Evolutionary conservation across 1,284 basidiomycete genomes (phyloP).

Genomic region (Pterula multifida): DNA sequence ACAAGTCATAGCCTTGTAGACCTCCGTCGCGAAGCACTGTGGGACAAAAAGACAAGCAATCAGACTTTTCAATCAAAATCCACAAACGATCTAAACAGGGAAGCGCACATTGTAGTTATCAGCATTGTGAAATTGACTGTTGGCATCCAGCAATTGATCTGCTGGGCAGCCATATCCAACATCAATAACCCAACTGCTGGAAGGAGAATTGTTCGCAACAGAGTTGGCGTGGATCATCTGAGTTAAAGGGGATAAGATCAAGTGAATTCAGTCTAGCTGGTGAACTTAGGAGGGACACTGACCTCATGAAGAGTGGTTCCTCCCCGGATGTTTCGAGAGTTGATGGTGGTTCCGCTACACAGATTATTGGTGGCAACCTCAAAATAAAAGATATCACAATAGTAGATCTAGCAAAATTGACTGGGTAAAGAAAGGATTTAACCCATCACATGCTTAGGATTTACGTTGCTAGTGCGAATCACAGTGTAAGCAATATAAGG

Average conservation of each 20-base stretch:
- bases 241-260: neutral
- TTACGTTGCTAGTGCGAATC: neutral
- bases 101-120: constrained; percentile 2
- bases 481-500: neutral
- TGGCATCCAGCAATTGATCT: neutral
- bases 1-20: neutral
- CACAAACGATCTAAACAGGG: neutral
- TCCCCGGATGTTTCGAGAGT: neutral
- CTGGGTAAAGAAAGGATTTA: neutral
- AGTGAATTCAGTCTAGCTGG: neutral
- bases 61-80: neutral
- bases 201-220: neutral
- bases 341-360: neutral
- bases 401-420: neutral
- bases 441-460: neutral
- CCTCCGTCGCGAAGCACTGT: constrained; percentile 1
- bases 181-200: neutral
- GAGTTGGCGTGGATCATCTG: constrained; percentile 1
- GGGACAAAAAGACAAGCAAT: neutral
- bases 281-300: neutral
- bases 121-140: neutral
- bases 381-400: constrained; percentile 1
- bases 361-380: neutral
- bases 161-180: neutral
- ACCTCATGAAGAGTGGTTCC: constrained; percentile 3